Evolutionary conservation across 805 yeast species (phyloP).

Genomic region (Metschnikowia lochheadii): DNA sequence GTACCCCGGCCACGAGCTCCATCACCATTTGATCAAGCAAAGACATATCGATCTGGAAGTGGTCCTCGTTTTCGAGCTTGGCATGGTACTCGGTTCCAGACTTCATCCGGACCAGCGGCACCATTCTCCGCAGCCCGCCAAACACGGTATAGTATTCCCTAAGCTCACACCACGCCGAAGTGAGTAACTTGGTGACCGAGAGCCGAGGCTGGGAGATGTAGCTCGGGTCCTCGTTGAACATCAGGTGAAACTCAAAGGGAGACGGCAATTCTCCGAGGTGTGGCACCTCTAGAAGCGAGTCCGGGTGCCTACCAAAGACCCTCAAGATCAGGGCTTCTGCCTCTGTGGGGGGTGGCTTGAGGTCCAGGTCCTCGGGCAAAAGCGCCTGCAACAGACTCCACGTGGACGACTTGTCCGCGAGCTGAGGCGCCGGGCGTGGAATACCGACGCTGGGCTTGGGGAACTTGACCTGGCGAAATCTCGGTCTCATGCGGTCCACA

Average conservation of each 20-base stretch:
- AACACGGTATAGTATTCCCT: slow-evolving; percentile 50
- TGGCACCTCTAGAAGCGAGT: slow-evolving; percentile 10
- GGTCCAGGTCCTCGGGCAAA: slow-evolving; percentile 6
- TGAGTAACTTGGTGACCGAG: slow-evolving; percentile 57
- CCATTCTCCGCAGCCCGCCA: slow-evolving; percentile 30
- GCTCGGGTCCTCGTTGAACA: slow-evolving; percentile 10
- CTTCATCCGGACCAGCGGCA: slow-evolving; percentile 32
- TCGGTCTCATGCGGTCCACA: neutral
- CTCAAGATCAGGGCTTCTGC: slow-evolving; percentile 10
- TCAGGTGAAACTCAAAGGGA: slow-evolving; percentile 12
- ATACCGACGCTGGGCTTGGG: neutral
- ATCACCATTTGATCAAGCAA: slow-evolving; percentile 14
- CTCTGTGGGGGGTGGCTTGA: slow-evolving; percentile 10
- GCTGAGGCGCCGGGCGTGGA: neutral
- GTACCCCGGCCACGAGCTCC: slow-evolving; percentile 8
- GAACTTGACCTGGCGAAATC: neutral
- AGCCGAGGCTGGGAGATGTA: slow-evolving; percentile 29
- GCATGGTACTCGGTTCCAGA: slow-evolving; percentile 37
- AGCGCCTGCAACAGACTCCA: slow-evolving; percentile 14
- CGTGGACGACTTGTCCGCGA: slow-evolving; percentile 12
- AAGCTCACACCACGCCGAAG: slow-evolving; percentile 68
- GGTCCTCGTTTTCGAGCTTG: slow-evolving; percentile 27
- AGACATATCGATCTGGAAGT: slow-evolving; percentile 44
- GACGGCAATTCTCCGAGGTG: slow-evolving; percentile 6
- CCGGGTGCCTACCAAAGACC: slow-evolving; percentile 8